Evolutionary conservation across 768 basidiomycete genomes (phyloP).

Genomic region (Mycena venus): DNA sequence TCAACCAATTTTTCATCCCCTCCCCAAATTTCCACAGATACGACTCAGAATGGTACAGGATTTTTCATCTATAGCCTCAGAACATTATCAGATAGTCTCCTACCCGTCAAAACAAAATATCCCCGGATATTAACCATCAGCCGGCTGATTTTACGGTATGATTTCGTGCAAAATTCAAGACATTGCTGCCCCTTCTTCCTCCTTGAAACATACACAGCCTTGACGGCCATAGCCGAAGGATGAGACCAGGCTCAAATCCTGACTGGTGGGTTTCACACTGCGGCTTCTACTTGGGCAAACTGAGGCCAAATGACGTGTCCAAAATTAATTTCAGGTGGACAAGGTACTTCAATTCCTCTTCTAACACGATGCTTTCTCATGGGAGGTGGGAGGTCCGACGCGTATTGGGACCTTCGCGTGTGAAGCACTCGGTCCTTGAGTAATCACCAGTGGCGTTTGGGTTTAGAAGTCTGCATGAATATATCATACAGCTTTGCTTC

Average conservation of each 20-base stretch:
- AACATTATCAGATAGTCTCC: too few relatives aligned
- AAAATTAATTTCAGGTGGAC: background rate
- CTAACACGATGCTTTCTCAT: background rate
- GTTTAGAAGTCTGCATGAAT: background rate
- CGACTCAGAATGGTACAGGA: background rate
- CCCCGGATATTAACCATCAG: background rate
- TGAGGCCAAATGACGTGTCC: background rate
- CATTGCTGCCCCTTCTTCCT: too few relatives aligned
- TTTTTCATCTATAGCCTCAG: too few relatives aligned
- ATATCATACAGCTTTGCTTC: conserved; percentile 5
- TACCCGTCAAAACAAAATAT: background rate
- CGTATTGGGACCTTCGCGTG: background rate
- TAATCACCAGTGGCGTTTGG: background rate
- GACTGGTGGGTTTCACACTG: background rate
- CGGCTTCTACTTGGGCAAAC: conserved; percentile 2
- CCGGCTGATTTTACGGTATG: background rate
- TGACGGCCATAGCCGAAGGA: background rate
- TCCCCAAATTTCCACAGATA: background rate
- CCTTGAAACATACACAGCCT: conserved; percentile 20
- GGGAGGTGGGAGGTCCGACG: background rate
- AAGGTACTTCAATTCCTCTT: background rate
- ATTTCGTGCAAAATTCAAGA: background rate
- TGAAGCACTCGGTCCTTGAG: background rate
- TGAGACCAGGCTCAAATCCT: background rate
- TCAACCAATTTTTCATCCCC: background rate